A percentile compares a stretch with the other conserved stretches of the same genome.
Evolutionary conservation across 2,329 filamentous ascomycete genomes (phyloP).

Genomic region (Microcera coccophila): DNA sequence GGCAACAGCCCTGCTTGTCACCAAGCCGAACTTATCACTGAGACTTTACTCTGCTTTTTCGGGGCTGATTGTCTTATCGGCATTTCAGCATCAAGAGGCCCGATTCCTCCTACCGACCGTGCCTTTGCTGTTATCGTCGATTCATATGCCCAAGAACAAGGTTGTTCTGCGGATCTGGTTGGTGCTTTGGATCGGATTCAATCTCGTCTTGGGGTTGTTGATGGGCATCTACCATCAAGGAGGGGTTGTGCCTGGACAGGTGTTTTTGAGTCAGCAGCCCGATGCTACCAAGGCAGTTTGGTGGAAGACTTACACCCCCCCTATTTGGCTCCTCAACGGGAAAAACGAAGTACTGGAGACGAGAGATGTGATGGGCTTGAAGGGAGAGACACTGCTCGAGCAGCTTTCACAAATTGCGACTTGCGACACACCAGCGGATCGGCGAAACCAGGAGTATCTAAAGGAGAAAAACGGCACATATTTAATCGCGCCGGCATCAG

Average conservation of each 20-base stretch:
- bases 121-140: slow-evolving; percentile 70
- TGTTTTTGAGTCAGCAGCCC: slow-evolving; percentile 66
- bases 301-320: slow-evolving; percentile 85
- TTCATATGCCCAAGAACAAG: slow-evolving; percentile 59
- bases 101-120: slow-evolving; percentile 73
- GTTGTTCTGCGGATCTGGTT: slow-evolving; percentile 53
- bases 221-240: slow-evolving; percentile 84
- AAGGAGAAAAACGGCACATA: slow-evolving; percentile 63
- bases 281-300: slow-evolving; percentile 68
- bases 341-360: slow-evolving; percentile 70
- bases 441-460: slow-evolving; percentile 52
- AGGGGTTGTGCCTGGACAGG: slow-evolving; percentile 70
- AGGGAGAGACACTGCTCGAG: slow-evolving; percentile 56
- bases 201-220: slow-evolving; percentile 61
- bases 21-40: slow-evolving; percentile 53
- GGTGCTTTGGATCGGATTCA: slow-evolving; percentile 65
- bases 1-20: slow-evolving; percentile 58
- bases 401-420: slow-evolving; percentile 57
- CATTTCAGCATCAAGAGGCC: slow-evolving; percentile 76
- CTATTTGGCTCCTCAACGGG: slow-evolving; percentile 73
- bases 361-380: slow-evolving; percentile 69
- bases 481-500: slow-evolving; percentile 69
- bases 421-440: slow-evolving; percentile 57
- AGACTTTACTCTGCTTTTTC: slow-evolving; percentile 71
- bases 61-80: slow-evolving; percentile 65